Evolutionary conservation across 305 asterid genomes (phyloP).

Genomic region (Fraxinus platypoda): DNA sequence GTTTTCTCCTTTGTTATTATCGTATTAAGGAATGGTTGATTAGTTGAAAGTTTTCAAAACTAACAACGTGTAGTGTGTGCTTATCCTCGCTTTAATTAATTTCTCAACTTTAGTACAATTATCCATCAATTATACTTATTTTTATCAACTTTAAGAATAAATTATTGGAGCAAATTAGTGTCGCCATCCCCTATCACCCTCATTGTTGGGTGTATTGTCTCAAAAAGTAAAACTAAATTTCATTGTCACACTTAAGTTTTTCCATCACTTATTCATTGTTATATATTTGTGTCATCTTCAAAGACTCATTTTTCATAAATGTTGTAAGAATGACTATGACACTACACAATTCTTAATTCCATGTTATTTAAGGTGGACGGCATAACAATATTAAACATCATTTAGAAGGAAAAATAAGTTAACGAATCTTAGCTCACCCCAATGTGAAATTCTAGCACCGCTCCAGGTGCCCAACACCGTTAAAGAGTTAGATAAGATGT

Average conservation of each 20-base stretch:
- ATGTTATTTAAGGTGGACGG: not conserved
- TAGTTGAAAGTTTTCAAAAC: not conserved
- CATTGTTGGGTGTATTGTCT: constrained; percentile 45
- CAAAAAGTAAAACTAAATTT: constrained; percentile 42
- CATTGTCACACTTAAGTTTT: constrained; percentile 34
- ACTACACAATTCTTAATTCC: not conserved
- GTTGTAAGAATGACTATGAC: constrained; percentile 21
- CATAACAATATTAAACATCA: not conserved
- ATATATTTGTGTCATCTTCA: constrained; percentile 35
- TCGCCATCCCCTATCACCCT: constrained; percentile 41
- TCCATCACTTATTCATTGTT: not conserved
- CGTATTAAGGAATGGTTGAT: not conserved
- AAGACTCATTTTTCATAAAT: constrained; percentile 34
- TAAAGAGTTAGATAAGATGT: no score
- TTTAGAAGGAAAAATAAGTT: not conserved
- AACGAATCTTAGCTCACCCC: not conserved
- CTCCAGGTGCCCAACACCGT: not conserved
- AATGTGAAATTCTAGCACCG: not conserved
- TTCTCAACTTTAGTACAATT: not conserved
- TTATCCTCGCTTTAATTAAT: not conserved
- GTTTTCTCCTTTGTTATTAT: not conserved
- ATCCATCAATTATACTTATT: not conserved
- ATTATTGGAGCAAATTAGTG: constrained; percentile 15
- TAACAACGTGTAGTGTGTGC: not conserved
- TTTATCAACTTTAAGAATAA: not conserved